These are phyloP conservation scores for Populus ilicifolia DNA, from an alignment of 345 rosid species.

Conservation along the genomic window DNA sequence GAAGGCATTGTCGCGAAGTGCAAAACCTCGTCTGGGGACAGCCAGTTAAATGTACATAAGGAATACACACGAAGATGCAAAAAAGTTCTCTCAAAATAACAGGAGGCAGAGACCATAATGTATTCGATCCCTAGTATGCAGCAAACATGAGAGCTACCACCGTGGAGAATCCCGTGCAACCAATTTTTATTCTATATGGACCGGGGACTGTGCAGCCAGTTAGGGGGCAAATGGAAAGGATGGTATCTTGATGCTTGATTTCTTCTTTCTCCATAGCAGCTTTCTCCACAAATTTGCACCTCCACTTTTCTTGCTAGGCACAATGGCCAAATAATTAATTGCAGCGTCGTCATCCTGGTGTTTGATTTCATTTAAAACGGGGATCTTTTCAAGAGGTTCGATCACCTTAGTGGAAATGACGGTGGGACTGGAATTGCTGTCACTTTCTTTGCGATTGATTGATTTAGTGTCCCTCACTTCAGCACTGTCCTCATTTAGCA, in stretches of 20 bases:
- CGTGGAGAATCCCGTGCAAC: background rate
- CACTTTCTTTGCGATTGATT: conserved; percentile 18
- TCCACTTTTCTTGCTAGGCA: conserved; percentile 48
- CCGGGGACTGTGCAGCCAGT: background rate
- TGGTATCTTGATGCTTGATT: conserved; percentile 38
- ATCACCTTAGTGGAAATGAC: conserved; percentile 29
- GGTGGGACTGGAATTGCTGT: conserved; percentile 14
- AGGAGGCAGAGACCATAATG: conserved; percentile 4
- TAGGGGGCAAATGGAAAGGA: conserved; percentile 33
- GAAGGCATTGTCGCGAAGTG: background rate
- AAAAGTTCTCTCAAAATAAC: conserved; percentile 1
- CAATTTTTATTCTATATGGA: background rate
- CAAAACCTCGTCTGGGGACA: background rate
- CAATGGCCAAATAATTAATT: conserved; percentile 46
- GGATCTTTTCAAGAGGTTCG: conserved; percentile 41
- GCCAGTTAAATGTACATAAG: conserved; percentile 17
- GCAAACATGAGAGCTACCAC: background rate
- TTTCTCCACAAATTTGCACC: conserved; percentile 63
- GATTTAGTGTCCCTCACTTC: conserved; percentile 15
- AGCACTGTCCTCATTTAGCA: conserved; percentile 72
- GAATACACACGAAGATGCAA: conserved; percentile 12
- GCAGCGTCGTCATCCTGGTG: conserved; percentile 17
- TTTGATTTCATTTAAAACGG: conserved; percentile 6
- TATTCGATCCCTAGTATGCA: background rate
- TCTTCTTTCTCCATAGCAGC: conserved; percentile 60